Evolutionary conservation across 129 eudicot genomes (phyloP).

Genomic region (Pittosporum tobira): DNA sequence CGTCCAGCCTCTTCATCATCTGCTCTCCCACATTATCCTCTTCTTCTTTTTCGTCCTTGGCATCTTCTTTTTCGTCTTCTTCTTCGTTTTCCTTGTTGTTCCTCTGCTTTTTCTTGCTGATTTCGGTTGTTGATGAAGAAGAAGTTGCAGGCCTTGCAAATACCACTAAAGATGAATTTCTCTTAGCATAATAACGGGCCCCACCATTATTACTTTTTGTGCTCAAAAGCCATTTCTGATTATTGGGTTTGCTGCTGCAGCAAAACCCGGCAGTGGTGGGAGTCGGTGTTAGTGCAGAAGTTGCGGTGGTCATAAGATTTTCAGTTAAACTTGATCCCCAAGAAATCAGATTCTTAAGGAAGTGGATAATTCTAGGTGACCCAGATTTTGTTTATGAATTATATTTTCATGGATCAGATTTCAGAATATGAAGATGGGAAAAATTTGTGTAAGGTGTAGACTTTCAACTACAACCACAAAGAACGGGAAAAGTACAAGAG

Average conservation of each 20-base stretch:
- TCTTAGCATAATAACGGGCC: constrained; percentile 7
- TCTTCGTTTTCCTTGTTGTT: constrained; percentile 1
- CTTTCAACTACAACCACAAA: constrained; percentile 5
- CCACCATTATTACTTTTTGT: not conserved
- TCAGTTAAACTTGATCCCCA: not conserved
- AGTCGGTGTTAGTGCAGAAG: constrained; percentile 6
- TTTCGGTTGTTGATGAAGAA: constrained; percentile 22
- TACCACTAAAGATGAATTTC: constrained; percentile 10
- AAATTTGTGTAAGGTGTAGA: not conserved
- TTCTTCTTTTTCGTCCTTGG: not conserved
- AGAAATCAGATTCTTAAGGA: not conserved
- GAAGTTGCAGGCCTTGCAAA: constrained; percentile 15
- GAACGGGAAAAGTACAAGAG: not conserved
- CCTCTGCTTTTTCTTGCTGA: constrained; percentile 12
- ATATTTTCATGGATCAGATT: not conserved
- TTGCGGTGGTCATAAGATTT: not conserved
- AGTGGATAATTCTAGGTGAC: not conserved
- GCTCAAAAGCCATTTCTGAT: constrained; percentile 1
- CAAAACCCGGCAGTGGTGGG: constrained; percentile 4
- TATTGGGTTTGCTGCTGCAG: constrained; percentile 1
- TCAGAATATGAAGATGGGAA: not conserved
- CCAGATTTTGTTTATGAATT: not conserved
- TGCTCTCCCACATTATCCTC: constrained; percentile 28
- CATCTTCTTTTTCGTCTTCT: not conserved
- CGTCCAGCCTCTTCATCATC: constrained; percentile 61